Evolutionary conservation across 2,329 filamentous ascomycete genomes (phyloP).

Genomic region (Aspergillus arachidicola): DNA sequence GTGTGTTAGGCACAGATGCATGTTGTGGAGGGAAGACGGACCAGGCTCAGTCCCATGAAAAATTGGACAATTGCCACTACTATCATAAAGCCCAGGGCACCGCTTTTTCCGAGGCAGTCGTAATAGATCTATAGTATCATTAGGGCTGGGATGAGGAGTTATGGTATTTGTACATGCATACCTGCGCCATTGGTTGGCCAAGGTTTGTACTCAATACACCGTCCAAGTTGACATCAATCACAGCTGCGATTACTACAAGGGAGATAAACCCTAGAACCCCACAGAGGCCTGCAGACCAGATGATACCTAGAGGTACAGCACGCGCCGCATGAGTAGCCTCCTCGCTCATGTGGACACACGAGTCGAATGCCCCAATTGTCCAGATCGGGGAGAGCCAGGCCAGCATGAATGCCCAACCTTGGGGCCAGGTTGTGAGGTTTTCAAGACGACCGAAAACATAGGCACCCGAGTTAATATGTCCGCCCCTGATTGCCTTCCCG

Average conservation of each 20-base stretch:
- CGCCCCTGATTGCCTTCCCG: conserved; percentile 41
- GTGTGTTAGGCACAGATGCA: neutral
- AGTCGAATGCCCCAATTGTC: conserved; percentile 59
- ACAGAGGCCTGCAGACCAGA: conserved; percentile 56
- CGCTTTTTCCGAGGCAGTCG: conserved; percentile 61
- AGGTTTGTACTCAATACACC: conserved; percentile 53
- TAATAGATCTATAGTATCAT: conserved; percentile 55
- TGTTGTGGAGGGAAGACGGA: conserved; percentile 14
- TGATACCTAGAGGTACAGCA: conserved; percentile 61
- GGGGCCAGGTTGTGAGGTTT: conserved; percentile 62
- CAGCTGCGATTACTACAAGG: conserved; percentile 60
- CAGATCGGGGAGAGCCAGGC: conserved; percentile 66
- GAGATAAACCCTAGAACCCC: conserved; percentile 61
- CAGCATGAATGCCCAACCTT: conserved; percentile 62
- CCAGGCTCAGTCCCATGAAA: conserved; percentile 61
- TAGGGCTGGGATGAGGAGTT: neutral
- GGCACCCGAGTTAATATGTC: conserved; percentile 35
- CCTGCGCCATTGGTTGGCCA: conserved; percentile 61
- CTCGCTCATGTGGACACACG: conserved; percentile 63
- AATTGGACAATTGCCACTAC: conserved; percentile 64
- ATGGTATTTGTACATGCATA: conserved; percentile 14
- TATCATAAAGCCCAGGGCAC: conserved; percentile 61
- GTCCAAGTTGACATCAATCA: conserved; percentile 57
- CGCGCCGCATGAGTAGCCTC: conserved; percentile 63
- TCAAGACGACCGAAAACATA: conserved; percentile 61